Base-by-base conservation (phyloP, 371 early-diverging fungal species). In the Mortierella sp. region DNA sequence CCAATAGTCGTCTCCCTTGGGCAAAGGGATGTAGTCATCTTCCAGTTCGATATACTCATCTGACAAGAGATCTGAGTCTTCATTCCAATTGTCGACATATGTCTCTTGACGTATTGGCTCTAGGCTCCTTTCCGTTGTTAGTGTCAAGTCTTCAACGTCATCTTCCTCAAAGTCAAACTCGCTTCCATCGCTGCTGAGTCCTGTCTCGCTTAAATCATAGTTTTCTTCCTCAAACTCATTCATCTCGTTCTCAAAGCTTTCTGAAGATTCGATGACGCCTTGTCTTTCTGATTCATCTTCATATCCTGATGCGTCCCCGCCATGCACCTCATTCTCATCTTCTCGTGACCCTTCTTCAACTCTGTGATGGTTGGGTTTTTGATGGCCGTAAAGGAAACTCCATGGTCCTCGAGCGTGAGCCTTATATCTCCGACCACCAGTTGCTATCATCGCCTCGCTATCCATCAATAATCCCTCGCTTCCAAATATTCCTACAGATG, bases 41-140 rank as follows among this genome's bases (percentile, higher is more conserved):
- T 78, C 74, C 22, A 78, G 63, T 13, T 78, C 74, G 15, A 70
- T 41, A 48, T 61, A 73, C 10, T 73, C 78, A 21, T 69, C 73
- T 7, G 78, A 64, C 13, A 77, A 58, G 0, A 50, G 21, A 7
- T 72, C 70, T 0, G 65, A 15, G 33, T 16, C 33, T n/a, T 69
- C 69, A 16, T 53, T 69, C 75, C 75, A 74, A 24, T 65, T 65
- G n/a, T 68, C 69, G n/a, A 50, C 57, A 32, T 63, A 61, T 0
- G 58, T 48, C n/a, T 53, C 58, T 40, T 70, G 52, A 10, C 38
- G 59, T 0, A 10, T 43, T 43, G 13, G 13, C 43, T 13, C 3
- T 13, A 10, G 43, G 5, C 43, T 43, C 13, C 1, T 10, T 43
- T 43, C 43, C 13, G 66, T 57, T 7, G 48, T 48, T 15, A 36